Conservation (phyloP, 306 rosid species). For the Prunus dulcis region DNA sequence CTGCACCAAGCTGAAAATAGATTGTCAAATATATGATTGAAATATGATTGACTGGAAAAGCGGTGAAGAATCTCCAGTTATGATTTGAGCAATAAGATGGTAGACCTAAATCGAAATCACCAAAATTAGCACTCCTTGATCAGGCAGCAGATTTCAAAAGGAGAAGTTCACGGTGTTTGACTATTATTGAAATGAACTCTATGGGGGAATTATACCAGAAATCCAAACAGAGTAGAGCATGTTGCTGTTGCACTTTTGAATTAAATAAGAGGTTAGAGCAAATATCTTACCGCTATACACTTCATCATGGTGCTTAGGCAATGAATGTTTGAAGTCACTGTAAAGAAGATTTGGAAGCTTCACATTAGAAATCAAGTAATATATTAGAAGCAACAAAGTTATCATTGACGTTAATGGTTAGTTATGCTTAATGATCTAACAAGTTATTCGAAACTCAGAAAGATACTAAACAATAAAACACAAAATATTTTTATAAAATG, state of each 20-base stretch:
- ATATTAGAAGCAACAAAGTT: neutral
- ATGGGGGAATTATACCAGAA: neutral
- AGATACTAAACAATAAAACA: neutral
- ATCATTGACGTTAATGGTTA: neutral
- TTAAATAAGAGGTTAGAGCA: neutral
- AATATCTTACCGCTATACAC: slow-evolving; percentile 88
- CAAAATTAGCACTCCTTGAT: neutral
- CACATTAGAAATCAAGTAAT: too few relatives aligned
- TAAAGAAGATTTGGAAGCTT: slow-evolving; percentile 14
- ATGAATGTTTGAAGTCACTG: slow-evolving; percentile 77
- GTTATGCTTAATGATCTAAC: neutral
- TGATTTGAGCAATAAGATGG: neutral
- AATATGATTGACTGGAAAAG: slow-evolving; percentile 11
- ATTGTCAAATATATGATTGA: slow-evolving; percentile 19
- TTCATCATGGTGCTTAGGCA: slow-evolving; percentile 91
- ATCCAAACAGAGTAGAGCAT: neutral
- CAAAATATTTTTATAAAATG: neutral
- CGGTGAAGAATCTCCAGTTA: neutral
- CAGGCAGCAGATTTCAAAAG: neutral
- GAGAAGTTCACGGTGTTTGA: too few relatives aligned
- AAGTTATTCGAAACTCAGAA: neutral
- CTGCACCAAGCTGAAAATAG: slow-evolving; percentile 82
- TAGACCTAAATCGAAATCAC: neutral
- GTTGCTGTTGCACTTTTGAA: neutral
- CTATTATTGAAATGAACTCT: too few relatives aligned